Evolutionary conservation across 208 protist species (phyloP).

Genomic region (Blastocrithidia nonstop): DNA sequence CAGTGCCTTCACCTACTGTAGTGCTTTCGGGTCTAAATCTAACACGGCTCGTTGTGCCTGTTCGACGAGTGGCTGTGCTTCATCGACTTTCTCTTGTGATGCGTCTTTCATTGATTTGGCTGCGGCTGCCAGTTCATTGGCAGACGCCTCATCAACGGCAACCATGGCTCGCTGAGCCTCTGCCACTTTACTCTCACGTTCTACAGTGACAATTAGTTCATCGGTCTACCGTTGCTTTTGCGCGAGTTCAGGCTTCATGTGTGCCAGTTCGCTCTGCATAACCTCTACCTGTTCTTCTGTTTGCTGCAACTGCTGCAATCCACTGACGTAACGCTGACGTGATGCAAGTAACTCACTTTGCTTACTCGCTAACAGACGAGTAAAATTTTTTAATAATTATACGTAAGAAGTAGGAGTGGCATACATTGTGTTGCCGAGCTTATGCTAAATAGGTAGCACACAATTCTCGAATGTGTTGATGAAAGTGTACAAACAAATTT

Average conservation of each 20-base stretch:
- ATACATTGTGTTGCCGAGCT: conserved; percentile 81
- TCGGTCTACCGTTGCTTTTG: conserved; percentile 84
- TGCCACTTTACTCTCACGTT: conserved; percentile 71
- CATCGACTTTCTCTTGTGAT: conserved; percentile 91
- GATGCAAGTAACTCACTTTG: conserved; percentile 69
- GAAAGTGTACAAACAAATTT: conserved; percentile 86
- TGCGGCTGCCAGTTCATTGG: conserved; percentile 78
- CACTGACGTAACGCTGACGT: conserved; percentile 81
- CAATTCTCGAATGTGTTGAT: conserved; percentile 79
- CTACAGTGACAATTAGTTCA: conserved; percentile 73
- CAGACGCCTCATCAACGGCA: conserved; percentile 80
- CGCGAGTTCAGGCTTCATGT: conserved; percentile 84
- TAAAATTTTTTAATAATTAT: conserved; percentile 88
- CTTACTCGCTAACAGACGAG: conserved; percentile 68
- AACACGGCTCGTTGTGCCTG: conserved; percentile 86
- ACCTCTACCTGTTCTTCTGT: conserved; percentile 91
- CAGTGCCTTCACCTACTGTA: conserved; percentile 92
- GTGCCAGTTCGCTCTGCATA: conserved; percentile 85
- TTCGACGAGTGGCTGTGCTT: conserved; percentile 91
- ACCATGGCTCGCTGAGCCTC: conserved; percentile 78
- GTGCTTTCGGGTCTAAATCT: conserved; percentile 87
- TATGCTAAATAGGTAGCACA: conserved; percentile 75
- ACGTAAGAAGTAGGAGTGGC: conserved; percentile 95
- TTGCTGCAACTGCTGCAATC: conserved; percentile 75
- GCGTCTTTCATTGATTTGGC: conserved; percentile 90